Percentiles rank a stretch among this genome's conserved stretches.
Conservation (phyloP, 805 yeast genomes). For the Kuraishia cidri region DNA sequence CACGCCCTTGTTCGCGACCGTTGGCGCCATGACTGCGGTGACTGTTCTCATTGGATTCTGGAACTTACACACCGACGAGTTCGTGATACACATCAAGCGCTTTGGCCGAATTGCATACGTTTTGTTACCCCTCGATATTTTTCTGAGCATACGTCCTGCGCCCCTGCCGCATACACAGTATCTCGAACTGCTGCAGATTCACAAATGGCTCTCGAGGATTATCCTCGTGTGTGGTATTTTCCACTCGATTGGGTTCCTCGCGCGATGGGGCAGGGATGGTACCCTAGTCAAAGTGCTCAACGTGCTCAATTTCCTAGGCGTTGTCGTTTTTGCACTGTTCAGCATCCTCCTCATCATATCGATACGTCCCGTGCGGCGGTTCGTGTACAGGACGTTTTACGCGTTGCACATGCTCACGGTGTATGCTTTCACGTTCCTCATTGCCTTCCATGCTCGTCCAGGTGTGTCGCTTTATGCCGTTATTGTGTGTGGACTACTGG, state of each 20-base stretch:
- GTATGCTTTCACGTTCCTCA: conserved; percentile 31
- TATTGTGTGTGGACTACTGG: conserved; percentile 19
- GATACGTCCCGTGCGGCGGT: conserved; percentile 36
- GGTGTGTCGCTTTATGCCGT: conserved; percentile 34
- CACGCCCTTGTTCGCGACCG: conserved; percentile 18
- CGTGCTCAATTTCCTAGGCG: conserved; percentile 42
- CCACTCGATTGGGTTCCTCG: conserved; percentile 46
- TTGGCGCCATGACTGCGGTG: conserved; percentile 20
- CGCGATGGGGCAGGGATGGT: conserved; percentile 35
- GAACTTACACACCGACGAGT: conserved; percentile 22
- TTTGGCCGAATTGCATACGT: conserved; percentile 54
- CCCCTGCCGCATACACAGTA: conserved; percentile 38
- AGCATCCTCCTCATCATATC: conserved; percentile 33
- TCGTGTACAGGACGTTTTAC: conserved; percentile 45
- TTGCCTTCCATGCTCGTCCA: conserved; percentile 64
- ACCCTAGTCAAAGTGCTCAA: conserved; percentile 23
- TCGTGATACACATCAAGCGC: conserved; percentile 37
- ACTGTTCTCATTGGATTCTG: conserved; percentile 21
- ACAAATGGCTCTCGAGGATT: conserved; percentile 65
- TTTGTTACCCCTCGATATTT: conserved; percentile 47
- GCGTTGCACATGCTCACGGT: conserved; percentile 44
- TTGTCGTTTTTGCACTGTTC: conserved; percentile 27
- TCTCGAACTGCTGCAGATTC: conserved; percentile 44
- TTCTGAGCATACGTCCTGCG: conserved; percentile 49
- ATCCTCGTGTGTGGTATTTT: conserved; percentile 32